These are phyloP conservation scores for Neonectria coccinea DNA, from an alignment of 2,329 filamentous ascomycete species.

Conservation along the genomic window DNA sequence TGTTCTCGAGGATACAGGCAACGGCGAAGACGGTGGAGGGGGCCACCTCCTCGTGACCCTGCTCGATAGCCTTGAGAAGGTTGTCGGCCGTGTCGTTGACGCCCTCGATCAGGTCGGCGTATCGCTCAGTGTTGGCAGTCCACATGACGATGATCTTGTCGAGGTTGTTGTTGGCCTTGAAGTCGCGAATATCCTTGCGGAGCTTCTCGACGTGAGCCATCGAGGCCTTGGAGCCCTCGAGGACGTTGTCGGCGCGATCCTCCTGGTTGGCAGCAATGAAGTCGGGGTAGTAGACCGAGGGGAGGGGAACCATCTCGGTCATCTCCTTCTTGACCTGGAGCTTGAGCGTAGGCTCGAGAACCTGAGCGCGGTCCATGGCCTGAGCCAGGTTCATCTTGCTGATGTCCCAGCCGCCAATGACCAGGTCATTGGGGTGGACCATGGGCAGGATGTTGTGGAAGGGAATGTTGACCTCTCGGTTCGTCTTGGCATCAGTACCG, in stretches of 20 bases:
- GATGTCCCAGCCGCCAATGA: conserved; percentile 98
- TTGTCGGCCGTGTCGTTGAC: conserved; percentile 98
- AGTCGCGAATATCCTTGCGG: conserved; percentile 92
- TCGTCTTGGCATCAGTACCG: conserved; percentile 85
- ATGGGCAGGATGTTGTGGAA: conserved; percentile 95
- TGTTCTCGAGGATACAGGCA: conserved; percentile 88
- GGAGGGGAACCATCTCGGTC: conserved; percentile 86
- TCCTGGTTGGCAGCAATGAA: conserved; percentile 99
- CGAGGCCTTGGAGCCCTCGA: conserved; percentile 86
- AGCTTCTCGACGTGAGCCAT: conserved; percentile 92
- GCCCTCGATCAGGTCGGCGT: conserved; percentile 85
- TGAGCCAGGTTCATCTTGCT: conserved; percentile 88
- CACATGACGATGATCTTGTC: conserved; percentile 98
- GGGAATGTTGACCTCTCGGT: conserved; percentile 93
- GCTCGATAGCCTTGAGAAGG: conserved; percentile 86
- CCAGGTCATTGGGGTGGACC: conserved; percentile 96
- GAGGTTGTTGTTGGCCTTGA: conserved; percentile 85
- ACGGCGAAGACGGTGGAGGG: conserved; percentile 97
- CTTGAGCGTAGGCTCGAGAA: conserved; percentile 96
- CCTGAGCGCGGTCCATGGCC: conserved; percentile 94
- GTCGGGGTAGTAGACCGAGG: conserved; percentile 98
- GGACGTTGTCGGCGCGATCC: conserved; percentile 91
- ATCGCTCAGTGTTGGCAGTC: conserved; percentile 99
- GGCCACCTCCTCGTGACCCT: conserved; percentile 89
- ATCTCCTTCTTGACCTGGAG: conserved; percentile 91